Base-by-base conservation (phyloP, 768 basidiomycete species). In the Auricularia sp. region DNA sequence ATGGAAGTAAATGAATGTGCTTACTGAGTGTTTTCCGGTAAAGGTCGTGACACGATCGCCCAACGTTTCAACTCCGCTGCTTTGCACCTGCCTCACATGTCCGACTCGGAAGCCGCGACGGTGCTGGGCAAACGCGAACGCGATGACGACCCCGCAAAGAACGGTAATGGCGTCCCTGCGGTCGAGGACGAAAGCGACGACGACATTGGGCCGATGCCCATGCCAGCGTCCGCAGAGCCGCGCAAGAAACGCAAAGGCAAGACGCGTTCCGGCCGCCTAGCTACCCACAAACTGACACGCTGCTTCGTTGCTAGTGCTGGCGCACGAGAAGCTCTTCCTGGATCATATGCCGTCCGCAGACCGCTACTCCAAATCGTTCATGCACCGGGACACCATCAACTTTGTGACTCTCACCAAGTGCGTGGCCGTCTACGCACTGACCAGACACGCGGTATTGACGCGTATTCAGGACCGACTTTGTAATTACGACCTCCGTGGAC, bases 321-420 rank as follows among this genome's bases (percentile, higher is more conserved):
- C 90, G 0, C 94, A 98, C 74, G 97, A 98, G 79, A 83, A 86
- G 69, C 80, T 98, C 18, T 98, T 91, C 77, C 81, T 99, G 56
- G 92, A 94, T 45, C 92, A 96, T 76, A 78, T 99, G 21, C 97
- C 97, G 1, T 85, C 85, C 69, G 84, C 93, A 63, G 92, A 98
- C 75, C 87, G 97, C 69, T 99, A 99, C 78, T 89, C 87, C 79
- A 94, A 95, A 78, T 94, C 91, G 66, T 98, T 98, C 77, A 98
- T 99, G 97, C 97, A 99, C 75, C 80, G 94, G 62, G 96, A 98
- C 68, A 83, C 86, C 42, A 81, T 98, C 67, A 96, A 94, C 72
- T 95, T 91, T 69, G 86, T 86, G 45, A 85, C 90, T 29, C 87
- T 94, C 70, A 98, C 97, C 18, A 90, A 85, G 95, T 95, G 63